Conservation (phyloP, 2,329 filamentous ascomycete species). For the Microdochium nivale region DNA sequence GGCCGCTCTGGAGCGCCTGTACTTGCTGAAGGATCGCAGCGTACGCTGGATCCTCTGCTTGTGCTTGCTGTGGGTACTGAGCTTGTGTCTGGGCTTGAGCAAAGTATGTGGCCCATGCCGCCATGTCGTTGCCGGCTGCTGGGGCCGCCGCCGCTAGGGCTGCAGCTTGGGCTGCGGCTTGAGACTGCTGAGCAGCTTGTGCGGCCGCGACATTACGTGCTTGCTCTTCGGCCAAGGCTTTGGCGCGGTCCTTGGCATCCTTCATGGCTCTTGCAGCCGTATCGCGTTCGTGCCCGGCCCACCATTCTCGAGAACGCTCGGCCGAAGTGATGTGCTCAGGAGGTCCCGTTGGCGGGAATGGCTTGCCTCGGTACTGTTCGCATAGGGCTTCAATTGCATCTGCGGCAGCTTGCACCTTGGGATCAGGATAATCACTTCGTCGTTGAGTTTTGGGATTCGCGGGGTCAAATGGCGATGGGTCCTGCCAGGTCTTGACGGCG, state of each 20-base stretch:
- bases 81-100: constrained; percentile 18
- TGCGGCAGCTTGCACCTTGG: constrained; percentile 31
- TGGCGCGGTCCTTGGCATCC: constrained; percentile 27
- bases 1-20: constrained; percentile 11
- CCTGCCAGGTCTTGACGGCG: constrained; percentile 31
- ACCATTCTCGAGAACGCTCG: constrained; percentile 43
- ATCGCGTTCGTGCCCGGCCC: constrained; percentile 36
- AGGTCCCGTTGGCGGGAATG: constrained; percentile 40
- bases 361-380: constrained; percentile 31
- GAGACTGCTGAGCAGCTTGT: neutral
- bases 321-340: constrained; percentile 43
- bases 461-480: constrained; percentile 28
- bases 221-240: constrained; percentile 22
- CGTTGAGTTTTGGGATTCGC: constrained; percentile 19
- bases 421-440: constrained; percentile 32
- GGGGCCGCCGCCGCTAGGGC: too few species aligned
- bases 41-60: constrained; percentile 5
- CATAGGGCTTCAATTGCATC: constrained; percentile 33
- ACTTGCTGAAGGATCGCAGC: constrained; percentile 17
- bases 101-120: constrained; percentile 30
- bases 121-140: constrained; percentile 14
- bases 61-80: neutral
- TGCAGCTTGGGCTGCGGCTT: constrained; percentile 9
- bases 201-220: constrained; percentile 14
- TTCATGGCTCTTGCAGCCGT: constrained; percentile 26